phyloP scores from a whole-genome alignment of 192 early-diverging fungal species.

The Thamnidium elegans region DNA sequence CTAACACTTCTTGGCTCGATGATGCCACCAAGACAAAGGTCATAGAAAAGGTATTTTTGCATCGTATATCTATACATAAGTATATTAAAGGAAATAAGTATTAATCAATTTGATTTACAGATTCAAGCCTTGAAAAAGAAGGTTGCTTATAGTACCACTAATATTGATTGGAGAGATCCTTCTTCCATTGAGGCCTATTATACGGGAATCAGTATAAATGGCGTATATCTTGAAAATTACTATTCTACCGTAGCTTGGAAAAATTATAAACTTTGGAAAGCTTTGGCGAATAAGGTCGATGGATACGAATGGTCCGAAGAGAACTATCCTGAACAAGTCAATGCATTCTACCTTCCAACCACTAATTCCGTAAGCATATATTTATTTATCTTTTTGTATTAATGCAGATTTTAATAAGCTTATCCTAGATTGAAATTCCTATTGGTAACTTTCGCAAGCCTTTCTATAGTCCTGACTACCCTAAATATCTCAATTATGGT shows the following conservation, averaged over 20 bases:
- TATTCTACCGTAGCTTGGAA: slow-evolving; percentile 45
- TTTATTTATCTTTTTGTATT: background rate
- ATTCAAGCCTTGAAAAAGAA: no score
- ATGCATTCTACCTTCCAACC: slow-evolving; percentile 4
- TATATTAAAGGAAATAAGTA: no score
- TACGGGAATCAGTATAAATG: background rate
- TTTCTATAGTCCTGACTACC: slow-evolving; percentile 36
- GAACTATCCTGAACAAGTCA: background rate
- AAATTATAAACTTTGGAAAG: slow-evolving; percentile 15
- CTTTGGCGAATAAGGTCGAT: slow-evolving; percentile 28
- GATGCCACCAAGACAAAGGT: no score
- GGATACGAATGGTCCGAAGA: background rate
- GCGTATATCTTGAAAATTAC: slow-evolving; percentile 62
- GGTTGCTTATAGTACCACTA: slow-evolving; percentile 49
- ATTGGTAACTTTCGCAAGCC: slow-evolving; percentile 51
- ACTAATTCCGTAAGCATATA: background rate
- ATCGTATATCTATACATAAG: no score
- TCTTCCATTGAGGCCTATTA: background rate
- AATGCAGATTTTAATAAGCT: background rate
- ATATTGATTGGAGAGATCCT: slow-evolving; percentile 39
- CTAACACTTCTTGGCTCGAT: no score
- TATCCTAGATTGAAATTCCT: slow-evolving; percentile 31
- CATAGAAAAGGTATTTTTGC: no score
- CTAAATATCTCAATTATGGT: slow-evolving; percentile 59
- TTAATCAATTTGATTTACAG: no score